These are phyloP conservation scores for Simplicillium sp. DNA, from an alignment of 2,329 filamentous ascomycete species.

Conservation along the genomic window DNA sequence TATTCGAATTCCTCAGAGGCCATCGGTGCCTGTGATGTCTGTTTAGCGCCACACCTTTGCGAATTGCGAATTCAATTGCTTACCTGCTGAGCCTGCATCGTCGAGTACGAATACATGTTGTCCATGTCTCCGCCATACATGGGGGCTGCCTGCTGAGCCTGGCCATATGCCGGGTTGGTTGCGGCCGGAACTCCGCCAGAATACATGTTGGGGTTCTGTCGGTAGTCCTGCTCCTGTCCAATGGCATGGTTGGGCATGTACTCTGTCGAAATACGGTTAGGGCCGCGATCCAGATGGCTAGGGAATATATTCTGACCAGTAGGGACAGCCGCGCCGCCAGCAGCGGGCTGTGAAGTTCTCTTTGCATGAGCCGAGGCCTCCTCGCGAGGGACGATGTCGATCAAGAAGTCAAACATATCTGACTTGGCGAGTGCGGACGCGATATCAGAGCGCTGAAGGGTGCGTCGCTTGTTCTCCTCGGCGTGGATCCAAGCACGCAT, in stretches of 20 bases:
- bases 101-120: constrained; percentile 75
- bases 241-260: constrained; percentile 58
- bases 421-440: constrained; percentile 92
- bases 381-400: constrained; percentile 95
- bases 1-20: constrained; percentile 36
- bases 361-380: constrained; percentile 83
- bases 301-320: constrained; percentile 18
- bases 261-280: constrained; percentile 25
- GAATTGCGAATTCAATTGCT: constrained; percentile 17
- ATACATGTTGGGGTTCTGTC: constrained; percentile 73
- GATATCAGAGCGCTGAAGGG: constrained; percentile 91
- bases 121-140: constrained; percentile 72
- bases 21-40: constrained; percentile 27
- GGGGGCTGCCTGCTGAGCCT: constrained; percentile 53
- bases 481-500: constrained; percentile 99
- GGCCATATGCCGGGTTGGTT: constrained; percentile 62
- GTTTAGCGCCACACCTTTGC: constrained; percentile 4
- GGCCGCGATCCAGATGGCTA: too few relatives aligned
- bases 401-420: constrained; percentile 99
- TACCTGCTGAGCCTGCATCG: constrained; percentile 78
- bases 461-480: constrained; percentile 96
- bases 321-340: constrained; percentile 33
- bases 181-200: constrained; percentile 67
- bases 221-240: constrained; percentile 66
- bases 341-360: constrained; percentile 47